phyloP scores from a whole-genome alignment of 129 eudicot species.

The sunflower (Helianthus annuus) region DNA sequence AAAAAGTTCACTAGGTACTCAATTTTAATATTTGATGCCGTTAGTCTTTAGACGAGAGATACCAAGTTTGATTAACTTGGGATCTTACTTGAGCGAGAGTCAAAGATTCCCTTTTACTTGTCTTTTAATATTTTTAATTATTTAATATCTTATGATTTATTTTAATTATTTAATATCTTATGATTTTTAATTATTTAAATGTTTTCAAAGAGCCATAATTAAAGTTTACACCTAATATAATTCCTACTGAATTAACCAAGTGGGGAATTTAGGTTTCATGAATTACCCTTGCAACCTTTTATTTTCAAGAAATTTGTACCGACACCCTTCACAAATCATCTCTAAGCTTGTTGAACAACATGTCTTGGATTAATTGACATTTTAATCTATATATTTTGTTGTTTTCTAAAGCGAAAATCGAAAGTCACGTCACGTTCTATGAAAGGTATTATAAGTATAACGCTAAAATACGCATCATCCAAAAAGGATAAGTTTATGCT shows the following conservation, averaged over 20 bases:
- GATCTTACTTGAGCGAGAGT: constrained; percentile 15
- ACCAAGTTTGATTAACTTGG: constrained; percentile 6
- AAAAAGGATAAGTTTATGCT: no score
- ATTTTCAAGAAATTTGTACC: background rate
- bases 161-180: constrained; percentile 5
- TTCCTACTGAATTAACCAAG: constrained; percentile 1
- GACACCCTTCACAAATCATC: constrained; percentile 11
- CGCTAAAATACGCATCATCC: no score
- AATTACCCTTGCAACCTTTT: constrained; percentile 13
- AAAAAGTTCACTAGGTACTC: background rate
- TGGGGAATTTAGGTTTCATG: constrained; percentile 25
- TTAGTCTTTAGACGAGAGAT: constrained; percentile 10
- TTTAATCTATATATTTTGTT: background rate
- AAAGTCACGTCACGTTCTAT: no score
- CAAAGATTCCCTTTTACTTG: constrained; percentile 32
- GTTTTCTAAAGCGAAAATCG: no score
- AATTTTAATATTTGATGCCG: background rate
- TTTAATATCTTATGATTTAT: constrained; percentile 1
- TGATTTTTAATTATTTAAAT: constrained; percentile 1
- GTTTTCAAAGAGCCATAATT: constrained; percentile 19
- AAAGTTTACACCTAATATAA: constrained; percentile 25
- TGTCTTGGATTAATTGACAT: background rate
- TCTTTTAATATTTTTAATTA: background rate
- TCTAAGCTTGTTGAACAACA: background rate
- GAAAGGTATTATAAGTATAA: no score